phyloP scores from a whole-genome alignment of 495 filamentous ascomycete genomes.

The Trichoderma gamsii region DNA sequence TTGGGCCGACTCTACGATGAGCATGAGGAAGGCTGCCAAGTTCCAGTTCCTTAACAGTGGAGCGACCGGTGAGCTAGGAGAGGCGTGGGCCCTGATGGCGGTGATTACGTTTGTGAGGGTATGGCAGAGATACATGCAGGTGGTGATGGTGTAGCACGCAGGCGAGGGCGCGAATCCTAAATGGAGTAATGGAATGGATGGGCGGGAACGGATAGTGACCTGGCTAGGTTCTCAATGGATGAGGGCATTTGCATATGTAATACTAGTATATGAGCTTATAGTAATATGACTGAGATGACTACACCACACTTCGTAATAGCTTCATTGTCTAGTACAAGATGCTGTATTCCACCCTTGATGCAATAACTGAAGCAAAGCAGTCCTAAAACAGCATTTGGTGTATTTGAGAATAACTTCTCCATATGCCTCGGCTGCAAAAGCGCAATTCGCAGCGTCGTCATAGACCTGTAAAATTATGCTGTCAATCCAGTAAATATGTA shows the following conservation, averaged over 20 bases:
- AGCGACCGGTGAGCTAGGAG: slow-evolving; percentile 6
- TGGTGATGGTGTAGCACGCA: background rate
- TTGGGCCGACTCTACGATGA: background rate
- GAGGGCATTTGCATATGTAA: background rate
- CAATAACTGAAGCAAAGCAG: too few species aligned
- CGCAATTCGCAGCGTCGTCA: background rate
- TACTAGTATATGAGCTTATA: background rate
- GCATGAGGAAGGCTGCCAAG: slow-evolving; percentile 2
- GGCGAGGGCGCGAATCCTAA: background rate
- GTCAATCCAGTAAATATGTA: background rate
- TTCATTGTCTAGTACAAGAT: too few species aligned
- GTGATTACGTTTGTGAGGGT: slow-evolving; percentile 1
- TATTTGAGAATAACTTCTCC: too few species aligned
- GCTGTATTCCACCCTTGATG: too few species aligned
- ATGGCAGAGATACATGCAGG: slow-evolving; percentile 12
- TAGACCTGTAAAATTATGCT: background rate
- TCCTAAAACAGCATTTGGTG: too few species aligned
- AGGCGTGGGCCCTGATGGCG: slow-evolving; percentile 4
- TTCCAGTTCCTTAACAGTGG: slow-evolving; percentile 7
- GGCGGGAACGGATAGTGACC: background rate
- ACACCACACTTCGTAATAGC: too few species aligned
- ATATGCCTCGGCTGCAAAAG: too few species aligned
- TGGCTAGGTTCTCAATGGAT: background rate
- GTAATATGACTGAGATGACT: too few species aligned
- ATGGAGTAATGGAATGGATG: background rate